Evolutionary conservation across 169 alveolate genomes (phyloP), one percentile per base, ranked within the genome.

Genomic region (Eimeria falciformis): DNA sequence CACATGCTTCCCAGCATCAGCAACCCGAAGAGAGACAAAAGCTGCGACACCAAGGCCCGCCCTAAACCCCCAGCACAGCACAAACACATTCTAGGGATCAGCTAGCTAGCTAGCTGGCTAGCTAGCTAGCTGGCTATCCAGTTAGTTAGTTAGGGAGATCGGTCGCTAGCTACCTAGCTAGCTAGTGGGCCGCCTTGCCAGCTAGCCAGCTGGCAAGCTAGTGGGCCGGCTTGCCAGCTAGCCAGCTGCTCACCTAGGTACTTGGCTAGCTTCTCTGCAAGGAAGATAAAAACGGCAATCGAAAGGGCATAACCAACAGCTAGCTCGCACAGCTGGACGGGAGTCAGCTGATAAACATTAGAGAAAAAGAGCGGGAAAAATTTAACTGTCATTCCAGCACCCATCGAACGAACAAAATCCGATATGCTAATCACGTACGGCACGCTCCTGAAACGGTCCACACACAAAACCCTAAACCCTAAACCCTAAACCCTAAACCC

Each of bases 331-430:
- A 91, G 71, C 40, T 91, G 93, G 58, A 75, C 40, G 23, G 95
- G 94, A 21, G 71, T 17, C 56, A 93, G 79, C 33, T 56, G 25
- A 69, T 88, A 84, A 77, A 62, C 94, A 62, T 94, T 75, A 62
- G 85, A 77, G 66, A 94, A 94, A 93, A 94, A 94, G 7, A 94
- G 94, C 47, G 93, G 93, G 88, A 94, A 94, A 88, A 91, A 94
- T 89, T 91, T 87, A 43, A 94, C 95, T 6, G 95, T 94, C 95
- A 94, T 94, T 1, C 95, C 95, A 1, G 95, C 95, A 1, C 95
- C 95, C 45, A 94, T 82, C 73, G 92, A 69, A 1, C 91, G 84
- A 55, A 93, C 90, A 55, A 86, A 85, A 79, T 91, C 95, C 27
- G 92, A 65, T 3, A 40, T 47, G 21, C 91, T 92, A 18, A 83